Percentiles rank a stretch among this genome's conserved stretches.
phyloP scores from a whole-genome alignment of 768 basidiomycete genomes.

The Lanmaoa rubissima region DNA sequence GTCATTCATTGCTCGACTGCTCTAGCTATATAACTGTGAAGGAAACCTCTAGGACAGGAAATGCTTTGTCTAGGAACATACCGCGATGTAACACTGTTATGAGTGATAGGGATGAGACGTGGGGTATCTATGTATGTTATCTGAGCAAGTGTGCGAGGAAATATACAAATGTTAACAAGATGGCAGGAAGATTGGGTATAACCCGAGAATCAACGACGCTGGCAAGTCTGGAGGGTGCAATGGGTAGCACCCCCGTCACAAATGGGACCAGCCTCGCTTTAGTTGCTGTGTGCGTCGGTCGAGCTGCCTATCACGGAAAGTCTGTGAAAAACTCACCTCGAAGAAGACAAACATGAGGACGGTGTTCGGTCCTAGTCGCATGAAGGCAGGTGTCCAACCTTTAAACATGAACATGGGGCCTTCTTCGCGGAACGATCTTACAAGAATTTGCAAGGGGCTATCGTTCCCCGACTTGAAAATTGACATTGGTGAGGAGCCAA shows the following conservation, averaged over 20 bases:
- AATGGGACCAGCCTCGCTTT: conserved; percentile 54
- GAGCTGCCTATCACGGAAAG: not conserved
- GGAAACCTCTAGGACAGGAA: not conserved
- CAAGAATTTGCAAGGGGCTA: conserved; percentile 50
- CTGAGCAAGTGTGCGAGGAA: not conserved
- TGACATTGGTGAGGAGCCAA: conserved; percentile 1
- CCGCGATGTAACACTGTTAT: conserved; percentile 2
- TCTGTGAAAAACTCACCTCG: conserved; percentile 49
- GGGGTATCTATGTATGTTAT: conserved; percentile 7
- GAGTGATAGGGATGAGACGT: not conserved
- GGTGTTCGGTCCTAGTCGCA: conserved; percentile 81
- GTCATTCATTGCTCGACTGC: not conserved
- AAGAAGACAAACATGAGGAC: conserved; percentile 83
- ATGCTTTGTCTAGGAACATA: conserved; percentile 8
- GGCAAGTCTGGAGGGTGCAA: not conserved
- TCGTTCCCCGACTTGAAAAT: conserved; percentile 47
- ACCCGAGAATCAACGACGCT: not conserved
- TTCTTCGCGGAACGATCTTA: conserved; percentile 64
- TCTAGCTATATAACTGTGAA: not conserved
- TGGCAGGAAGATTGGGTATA: not conserved
- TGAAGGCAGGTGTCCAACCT: conserved; percentile 88
- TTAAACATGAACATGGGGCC: conserved; percentile 79
- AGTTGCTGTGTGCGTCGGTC: conserved; percentile 52
- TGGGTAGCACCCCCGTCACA: not conserved
- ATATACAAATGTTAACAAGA: conserved; percentile 6